Conservation (phyloP, 208 protist species). For the Crithidia expoeki region DNA sequence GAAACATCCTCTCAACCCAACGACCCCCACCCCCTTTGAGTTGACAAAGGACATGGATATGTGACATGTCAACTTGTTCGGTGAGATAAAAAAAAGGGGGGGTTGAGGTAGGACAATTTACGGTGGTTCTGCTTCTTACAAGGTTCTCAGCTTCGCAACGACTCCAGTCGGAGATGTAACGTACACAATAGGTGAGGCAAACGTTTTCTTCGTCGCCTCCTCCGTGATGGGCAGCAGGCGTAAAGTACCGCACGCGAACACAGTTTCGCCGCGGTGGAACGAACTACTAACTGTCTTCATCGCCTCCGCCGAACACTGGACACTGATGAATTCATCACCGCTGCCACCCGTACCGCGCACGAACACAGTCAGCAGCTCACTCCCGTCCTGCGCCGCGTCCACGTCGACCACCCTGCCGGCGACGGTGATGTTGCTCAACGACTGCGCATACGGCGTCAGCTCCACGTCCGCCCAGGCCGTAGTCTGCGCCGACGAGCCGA, state of each 20-base stretch:
- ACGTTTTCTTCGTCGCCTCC: conserved; percentile 52
- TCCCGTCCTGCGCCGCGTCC: conserved; percentile 28
- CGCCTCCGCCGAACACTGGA: conserved; percentile 49
- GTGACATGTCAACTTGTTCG: no score
- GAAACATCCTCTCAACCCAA: neutral
- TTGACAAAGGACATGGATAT: neutral
- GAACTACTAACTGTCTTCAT: conserved; percentile 12
- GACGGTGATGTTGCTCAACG: conserved; percentile 77
- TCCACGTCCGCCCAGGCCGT: conserved; percentile 73
- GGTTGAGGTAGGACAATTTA: no score
- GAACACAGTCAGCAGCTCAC: conserved; percentile 55
- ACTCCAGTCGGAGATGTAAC: conserved; percentile 40
- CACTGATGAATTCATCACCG: conserved; percentile 56
- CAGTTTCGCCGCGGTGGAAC: conserved; percentile 42
- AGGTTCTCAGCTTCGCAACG: conserved; percentile 19
- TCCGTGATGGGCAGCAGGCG: conserved; percentile 64
- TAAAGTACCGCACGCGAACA: conserved; percentile 73
- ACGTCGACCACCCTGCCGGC: conserved; percentile 53
- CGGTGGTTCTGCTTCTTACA: no score
- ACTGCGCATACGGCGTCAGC: conserved; percentile 67
- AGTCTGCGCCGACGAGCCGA: conserved; percentile 38
- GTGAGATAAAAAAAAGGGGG: no score
- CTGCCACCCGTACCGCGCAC: conserved; percentile 38
- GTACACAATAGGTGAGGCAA: conserved; percentile 63
- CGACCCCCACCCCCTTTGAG: neutral